A percentile compares a stretch with the other conserved stretches of the same genome.
Conservation (phyloP, 352 stramenopile species). For the Pseudoperonospora humuli region DNA sequence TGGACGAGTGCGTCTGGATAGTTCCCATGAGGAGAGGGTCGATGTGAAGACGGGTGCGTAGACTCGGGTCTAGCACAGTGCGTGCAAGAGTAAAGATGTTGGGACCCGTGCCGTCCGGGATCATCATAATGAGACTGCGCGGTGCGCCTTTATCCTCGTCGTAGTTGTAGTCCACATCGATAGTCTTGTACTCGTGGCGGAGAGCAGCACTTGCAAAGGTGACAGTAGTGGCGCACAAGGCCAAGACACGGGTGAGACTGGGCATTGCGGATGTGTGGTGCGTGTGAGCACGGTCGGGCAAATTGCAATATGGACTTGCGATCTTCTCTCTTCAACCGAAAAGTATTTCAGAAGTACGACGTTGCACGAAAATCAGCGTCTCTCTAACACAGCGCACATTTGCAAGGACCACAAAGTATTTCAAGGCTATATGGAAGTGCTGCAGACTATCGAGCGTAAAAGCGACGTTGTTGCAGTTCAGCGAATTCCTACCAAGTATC, state of each 20-base stretch:
- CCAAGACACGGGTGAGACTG: too few species aligned
- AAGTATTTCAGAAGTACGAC: background rate
- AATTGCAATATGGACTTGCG: background rate
- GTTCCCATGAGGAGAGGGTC: slow-evolving; percentile 47
- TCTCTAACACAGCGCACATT: too few species aligned
- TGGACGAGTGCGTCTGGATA: slow-evolving; percentile 56
- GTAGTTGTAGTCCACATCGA: slow-evolving; percentile 52
- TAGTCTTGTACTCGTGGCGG: slow-evolving; percentile 52
- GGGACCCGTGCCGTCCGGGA: slow-evolving; percentile 53
- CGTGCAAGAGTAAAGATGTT: slow-evolving; percentile 57
- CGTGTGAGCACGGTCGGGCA: background rate
- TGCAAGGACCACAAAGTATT: too few species aligned
- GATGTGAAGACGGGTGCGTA: slow-evolving; percentile 52
- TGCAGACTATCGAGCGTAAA: too few species aligned
- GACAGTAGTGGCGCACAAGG: too few species aligned
- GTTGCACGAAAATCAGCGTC: too few species aligned
- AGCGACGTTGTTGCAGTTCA: too few species aligned
- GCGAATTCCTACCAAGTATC: too few species aligned
- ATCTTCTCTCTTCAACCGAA: background rate
- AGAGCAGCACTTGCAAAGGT: slow-evolving; percentile 15
- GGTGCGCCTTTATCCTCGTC: slow-evolving; percentile 36
- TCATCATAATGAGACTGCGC: slow-evolving; percentile 68
- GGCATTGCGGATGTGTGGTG: background rate
- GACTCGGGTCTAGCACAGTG: slow-evolving; percentile 42
- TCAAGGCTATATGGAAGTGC: too few species aligned